A percentile compares a stretch with the other conserved stretches of the same genome.
Conservation (phyloP, 345 rosid species). For the Citrus glauca region DNA sequence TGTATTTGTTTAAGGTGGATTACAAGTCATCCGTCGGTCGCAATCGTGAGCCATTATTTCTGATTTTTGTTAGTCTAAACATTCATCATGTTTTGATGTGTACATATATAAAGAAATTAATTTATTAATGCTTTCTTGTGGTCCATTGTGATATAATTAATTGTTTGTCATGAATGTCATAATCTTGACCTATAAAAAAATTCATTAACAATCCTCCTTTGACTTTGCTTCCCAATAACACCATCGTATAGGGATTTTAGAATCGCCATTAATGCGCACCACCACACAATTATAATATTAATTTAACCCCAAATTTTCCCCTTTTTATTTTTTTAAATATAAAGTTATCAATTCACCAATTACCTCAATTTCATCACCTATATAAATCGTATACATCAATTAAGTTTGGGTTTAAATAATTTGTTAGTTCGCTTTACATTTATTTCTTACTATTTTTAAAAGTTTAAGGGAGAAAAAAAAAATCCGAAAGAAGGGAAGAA, state of each 20-base stretch:
- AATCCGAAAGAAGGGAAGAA: neutral
- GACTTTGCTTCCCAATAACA: constrained; percentile 5
- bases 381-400: too few species aligned
- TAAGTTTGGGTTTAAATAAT: too few species aligned
- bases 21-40: neutral
- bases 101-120: neutral
- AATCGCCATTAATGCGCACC: too few species aligned
- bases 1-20: neutral
- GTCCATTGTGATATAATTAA: neutral
- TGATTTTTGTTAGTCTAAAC: neutral
- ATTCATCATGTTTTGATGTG: neutral
- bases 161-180: constrained; percentile 3
- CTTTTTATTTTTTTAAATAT: too few species aligned
- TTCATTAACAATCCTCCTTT: neutral
- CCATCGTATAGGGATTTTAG: too few species aligned
- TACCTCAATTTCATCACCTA: too few species aligned
- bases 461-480: too few species aligned
- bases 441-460: too few species aligned
- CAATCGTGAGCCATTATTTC: neutral
- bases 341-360: too few species aligned
- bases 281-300: too few species aligned
- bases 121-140: neutral
- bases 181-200: neutral
- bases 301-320: too few species aligned
- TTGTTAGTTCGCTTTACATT: too few species aligned